A percentile compares a stretch with the other conserved stretches of the same genome.
phyloP scores from a whole-genome alignment of 768 basidiomycete species.

The Rhodotorula sphaerocarpa region DNA sequence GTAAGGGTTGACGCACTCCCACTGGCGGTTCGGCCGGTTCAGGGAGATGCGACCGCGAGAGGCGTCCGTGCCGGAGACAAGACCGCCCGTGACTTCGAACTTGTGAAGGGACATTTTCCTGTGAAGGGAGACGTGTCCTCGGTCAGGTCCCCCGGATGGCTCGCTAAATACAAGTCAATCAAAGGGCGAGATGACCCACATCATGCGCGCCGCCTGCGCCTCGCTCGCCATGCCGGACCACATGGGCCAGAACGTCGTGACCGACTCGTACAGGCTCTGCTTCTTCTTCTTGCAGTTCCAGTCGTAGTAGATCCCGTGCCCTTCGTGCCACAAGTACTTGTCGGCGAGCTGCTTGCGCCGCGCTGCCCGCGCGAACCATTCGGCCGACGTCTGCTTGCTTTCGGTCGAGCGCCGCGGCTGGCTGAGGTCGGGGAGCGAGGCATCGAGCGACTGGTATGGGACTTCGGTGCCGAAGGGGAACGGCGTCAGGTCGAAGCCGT shows the following conservation, averaged over 20 bases:
- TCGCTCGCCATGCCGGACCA: conserved; percentile 98
- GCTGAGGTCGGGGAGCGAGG: conserved; percentile 48
- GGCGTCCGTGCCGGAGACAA: conserved; percentile 93
- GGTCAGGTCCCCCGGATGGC: no score
- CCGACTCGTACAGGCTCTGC: conserved; percentile 90
- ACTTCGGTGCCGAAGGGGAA: conserved; percentile 65
- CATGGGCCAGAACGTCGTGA: conserved; percentile 90
- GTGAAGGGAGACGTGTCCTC: background rate
- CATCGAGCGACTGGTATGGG: conserved; percentile 50
- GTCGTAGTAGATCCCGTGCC: conserved; percentile 86
- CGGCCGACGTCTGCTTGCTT: conserved; percentile 54
- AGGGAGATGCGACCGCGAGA: conserved; percentile 91
- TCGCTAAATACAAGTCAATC: no score
- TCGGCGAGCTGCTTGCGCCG: conserved; percentile 78
- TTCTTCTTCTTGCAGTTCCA: conserved; percentile 86
- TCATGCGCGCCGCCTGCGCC: conserved; percentile 83
- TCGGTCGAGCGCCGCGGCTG: conserved; percentile 26
- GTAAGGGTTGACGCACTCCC: conserved; percentile 54
- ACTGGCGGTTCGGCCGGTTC: conserved; percentile 93
- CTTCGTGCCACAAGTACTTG: conserved; percentile 93
- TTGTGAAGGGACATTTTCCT: conserved; percentile 81
- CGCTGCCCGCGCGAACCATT: conserved; percentile 88
- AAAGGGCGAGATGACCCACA: conserved; percentile 54
- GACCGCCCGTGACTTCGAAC: conserved; percentile 90
- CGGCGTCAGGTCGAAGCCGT: conserved; percentile 80